Conservation (phyloP, 495 filamentous ascomycete species). For the Xanthoparmelia taractica region DNA sequence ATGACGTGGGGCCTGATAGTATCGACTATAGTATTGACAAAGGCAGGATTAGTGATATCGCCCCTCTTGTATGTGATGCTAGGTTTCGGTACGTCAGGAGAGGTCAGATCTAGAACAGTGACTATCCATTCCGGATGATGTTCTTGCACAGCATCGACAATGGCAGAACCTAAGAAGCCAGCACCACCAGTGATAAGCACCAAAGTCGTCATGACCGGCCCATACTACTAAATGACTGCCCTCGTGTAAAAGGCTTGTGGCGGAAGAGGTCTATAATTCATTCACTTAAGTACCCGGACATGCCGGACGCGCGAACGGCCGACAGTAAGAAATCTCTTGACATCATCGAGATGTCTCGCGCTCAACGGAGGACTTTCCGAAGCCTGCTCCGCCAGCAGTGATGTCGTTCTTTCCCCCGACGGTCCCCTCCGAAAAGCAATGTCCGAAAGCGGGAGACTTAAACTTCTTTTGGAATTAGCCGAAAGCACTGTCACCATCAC, state of each 20-base stretch:
- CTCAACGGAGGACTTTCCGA: neutral
- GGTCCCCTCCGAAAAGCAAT: too few relatives aligned
- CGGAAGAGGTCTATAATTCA: neutral
- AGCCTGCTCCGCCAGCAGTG: neutral
- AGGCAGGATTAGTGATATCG: constrained; percentile 33
- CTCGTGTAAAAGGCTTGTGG: neutral
- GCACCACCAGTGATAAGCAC: constrained; percentile 50
- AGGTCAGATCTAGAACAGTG: constrained; percentile 37
- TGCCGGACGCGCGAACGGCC: neutral
- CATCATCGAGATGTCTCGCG: neutral
- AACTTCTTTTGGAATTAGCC: too few relatives aligned
- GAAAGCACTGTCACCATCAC: too few relatives aligned
- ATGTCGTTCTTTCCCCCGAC: neutral
- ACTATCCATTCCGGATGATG: constrained; percentile 39
- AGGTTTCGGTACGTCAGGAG: constrained; percentile 31
- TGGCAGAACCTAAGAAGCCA: constrained; percentile 44
- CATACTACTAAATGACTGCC: neutral
- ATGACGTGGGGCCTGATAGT: constrained; percentile 36
- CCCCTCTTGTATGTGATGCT: constrained; percentile 32
- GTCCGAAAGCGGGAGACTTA: neutral
- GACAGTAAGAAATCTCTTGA: neutral
- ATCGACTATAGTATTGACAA: constrained; percentile 31
- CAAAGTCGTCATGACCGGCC: neutral
- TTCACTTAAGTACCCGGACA: neutral
- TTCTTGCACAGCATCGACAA: constrained; percentile 36